A percentile compares a stretch with the other conserved stretches of the same genome.
These are phyloP conservation scores for Casaregolazyma suthepensis DNA, from an alignment of 1,139 yeast species.

Conservation along the genomic window DNA sequence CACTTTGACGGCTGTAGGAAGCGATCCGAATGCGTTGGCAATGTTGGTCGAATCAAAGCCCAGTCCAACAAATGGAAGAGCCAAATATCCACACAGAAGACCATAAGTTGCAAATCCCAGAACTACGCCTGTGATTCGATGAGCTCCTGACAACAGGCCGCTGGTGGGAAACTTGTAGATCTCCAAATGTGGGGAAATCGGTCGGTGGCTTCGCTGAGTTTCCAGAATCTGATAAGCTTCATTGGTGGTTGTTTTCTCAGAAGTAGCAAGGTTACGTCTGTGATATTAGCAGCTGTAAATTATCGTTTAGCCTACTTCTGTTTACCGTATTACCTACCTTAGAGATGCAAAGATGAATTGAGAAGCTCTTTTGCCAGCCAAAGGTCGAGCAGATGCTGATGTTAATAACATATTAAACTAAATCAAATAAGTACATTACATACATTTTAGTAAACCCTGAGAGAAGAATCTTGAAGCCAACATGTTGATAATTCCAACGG, in stretches of 20 bases:
- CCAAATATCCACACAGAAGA: slow-evolving; percentile 69
- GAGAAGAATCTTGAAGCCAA: slow-evolving; percentile 2
- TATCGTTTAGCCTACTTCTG: neutral
- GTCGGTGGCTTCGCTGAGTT: slow-evolving; percentile 83
- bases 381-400: slow-evolving; percentile 15
- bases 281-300: neutral
- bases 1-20: slow-evolving; percentile 59
- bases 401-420: neutral
- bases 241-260: slow-evolving; percentile 51
- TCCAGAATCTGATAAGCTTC: slow-evolving; percentile 66
- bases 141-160: slow-evolving; percentile 69
- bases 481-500: neutral
- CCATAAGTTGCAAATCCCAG: slow-evolving; percentile 71
- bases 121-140: slow-evolving; percentile 83
- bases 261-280: slow-evolving; percentile 7
- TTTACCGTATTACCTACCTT: slow-evolving; percentile 11
- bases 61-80: slow-evolving; percentile 56
- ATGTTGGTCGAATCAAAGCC: slow-evolving; percentile 56
- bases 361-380: slow-evolving; percentile 16
- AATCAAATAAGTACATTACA: neutral
- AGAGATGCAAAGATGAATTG: slow-evolving; percentile 15
- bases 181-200: slow-evolving; percentile 82
- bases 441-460: slow-evolving; percentile 1
- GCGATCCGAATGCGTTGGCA: slow-evolving; percentile 40
- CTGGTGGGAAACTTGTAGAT: slow-evolving; percentile 91